A percentile compares a stretch with the other conserved stretches of the same genome.
phyloP scores from a whole-genome alignment of 495 filamentous ascomycete genomes.

The Opeltia flavorubescens region DNA sequence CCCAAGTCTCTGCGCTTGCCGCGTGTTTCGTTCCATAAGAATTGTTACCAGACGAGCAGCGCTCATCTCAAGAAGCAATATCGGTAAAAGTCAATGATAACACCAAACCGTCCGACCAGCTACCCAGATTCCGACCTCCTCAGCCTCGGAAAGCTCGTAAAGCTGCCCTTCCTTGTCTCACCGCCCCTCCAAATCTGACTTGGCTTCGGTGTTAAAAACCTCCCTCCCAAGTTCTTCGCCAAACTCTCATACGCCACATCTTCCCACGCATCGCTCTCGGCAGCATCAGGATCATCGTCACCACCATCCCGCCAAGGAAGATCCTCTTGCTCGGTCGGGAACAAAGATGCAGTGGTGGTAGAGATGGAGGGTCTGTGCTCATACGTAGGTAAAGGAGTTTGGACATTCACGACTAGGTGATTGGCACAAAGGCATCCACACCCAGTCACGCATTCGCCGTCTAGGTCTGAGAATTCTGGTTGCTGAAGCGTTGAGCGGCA shows the following conservation, averaged over 20 bases:
- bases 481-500: slow-evolving; percentile 32
- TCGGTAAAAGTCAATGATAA: too few species aligned
- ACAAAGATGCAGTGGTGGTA: neutral
- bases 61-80: too few species aligned
- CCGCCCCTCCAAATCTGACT: slow-evolving; percentile 7
- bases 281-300: slow-evolving; percentile 23
- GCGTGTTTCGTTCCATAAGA: too few species aligned
- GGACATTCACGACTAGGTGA: slow-evolving; percentile 18
- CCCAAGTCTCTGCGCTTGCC: too few species aligned
- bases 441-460: slow-evolving; percentile 27
- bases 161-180: neutral
- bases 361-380: slow-evolving; percentile 7
- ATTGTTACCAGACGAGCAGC: too few species aligned
- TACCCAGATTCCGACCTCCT: neutral
- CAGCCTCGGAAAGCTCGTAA: neutral
- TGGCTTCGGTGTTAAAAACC: slow-evolving; percentile 1
- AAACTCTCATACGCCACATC: slow-evolving; percentile 33
- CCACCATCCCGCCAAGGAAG: slow-evolving; percentile 9
- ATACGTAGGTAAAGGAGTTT: slow-evolving; percentile 10
- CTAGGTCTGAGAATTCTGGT: slow-evolving; percentile 5
- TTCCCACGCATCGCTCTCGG: slow-evolving; percentile 20
- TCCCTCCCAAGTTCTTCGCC: slow-evolving; percentile 29
- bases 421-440: slow-evolving; percentile 39
- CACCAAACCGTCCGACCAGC: too few species aligned
- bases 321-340: slow-evolving; percentile 4